Evolutionary conservation across 2,329 filamentous ascomycete genomes (phyloP).

Genomic region (Penicillium sp.): DNA sequence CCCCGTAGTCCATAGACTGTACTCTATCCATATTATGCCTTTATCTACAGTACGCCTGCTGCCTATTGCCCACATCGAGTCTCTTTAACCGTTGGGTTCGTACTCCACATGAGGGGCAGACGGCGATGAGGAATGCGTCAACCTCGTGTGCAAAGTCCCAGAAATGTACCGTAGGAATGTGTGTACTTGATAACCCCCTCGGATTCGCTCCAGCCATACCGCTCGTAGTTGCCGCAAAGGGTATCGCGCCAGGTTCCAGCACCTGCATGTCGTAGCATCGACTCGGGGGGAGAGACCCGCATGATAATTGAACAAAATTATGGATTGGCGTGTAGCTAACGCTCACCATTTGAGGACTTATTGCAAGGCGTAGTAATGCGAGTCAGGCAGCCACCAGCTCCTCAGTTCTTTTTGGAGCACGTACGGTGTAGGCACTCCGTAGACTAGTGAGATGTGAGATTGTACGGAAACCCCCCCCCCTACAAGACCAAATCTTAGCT

Average conservation of each 20-base stretch:
- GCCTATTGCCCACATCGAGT: neutral
- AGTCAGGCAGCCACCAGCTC: neutral
- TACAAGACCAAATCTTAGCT: neutral
- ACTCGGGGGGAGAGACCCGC: conserved; percentile 4
- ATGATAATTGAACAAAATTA: neutral
- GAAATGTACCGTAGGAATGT: conserved; percentile 4
- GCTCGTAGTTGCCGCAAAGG: conserved; percentile 6
- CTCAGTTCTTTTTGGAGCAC: neutral
- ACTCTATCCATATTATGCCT: neutral
- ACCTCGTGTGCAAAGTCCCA: conserved; percentile 5
- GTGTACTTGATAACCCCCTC: neutral
- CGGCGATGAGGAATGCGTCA: conserved; percentile 10
- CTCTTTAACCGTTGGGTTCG: neutral
- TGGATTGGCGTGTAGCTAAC: neutral
- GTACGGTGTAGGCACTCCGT: no score
- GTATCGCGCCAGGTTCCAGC: conserved; percentile 3
- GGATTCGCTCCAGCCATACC: conserved; percentile 5
- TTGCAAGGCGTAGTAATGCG: neutral
- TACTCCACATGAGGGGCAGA: neutral
- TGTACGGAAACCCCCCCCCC: neutral
- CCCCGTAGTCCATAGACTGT: neutral
- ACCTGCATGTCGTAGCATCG: conserved; percentile 5
- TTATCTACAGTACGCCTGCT: neutral
- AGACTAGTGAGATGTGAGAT: neutral
- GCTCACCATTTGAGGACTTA: neutral